Conservation (phyloP, 2,329 filamentous ascomycete genomes). For the Microdochium nivale region DNA sequence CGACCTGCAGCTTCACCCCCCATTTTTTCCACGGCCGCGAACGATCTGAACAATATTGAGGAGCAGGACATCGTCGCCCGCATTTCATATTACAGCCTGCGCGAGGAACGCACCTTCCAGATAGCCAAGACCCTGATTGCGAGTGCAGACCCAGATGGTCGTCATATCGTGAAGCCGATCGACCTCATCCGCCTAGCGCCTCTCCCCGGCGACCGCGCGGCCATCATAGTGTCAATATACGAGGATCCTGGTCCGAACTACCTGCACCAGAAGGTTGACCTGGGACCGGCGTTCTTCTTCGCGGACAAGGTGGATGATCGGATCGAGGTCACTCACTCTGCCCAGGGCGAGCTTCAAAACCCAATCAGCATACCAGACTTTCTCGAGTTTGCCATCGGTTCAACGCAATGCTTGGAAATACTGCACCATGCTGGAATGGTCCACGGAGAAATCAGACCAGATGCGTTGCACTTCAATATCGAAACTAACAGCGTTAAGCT, state of each 20-base stretch:
- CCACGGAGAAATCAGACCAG: slow-evolving; percentile 83
- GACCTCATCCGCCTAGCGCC: slow-evolving; percentile 67
- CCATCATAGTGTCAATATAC: slow-evolving; percentile 74
- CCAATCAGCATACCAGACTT: slow-evolving; percentile 68
- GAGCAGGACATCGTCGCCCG: slow-evolving; percentile 64
- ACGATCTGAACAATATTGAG: slow-evolving; percentile 47
- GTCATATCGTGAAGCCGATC: slow-evolving; percentile 72
- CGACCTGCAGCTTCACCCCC: slow-evolving; percentile 25
- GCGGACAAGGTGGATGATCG: slow-evolving; percentile 42
- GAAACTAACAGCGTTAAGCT: slow-evolving; percentile 67
- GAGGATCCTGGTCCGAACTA: slow-evolving; percentile 70
- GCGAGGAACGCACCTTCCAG: slow-evolving; percentile 82
- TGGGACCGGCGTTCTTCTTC: slow-evolving; percentile 68
- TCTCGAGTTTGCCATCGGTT: slow-evolving; percentile 84
- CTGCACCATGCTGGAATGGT: slow-evolving; percentile 85
- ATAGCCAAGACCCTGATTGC: slow-evolving; percentile 66
- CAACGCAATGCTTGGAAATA: slow-evolving; percentile 76
- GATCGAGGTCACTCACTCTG: slow-evolving; percentile 34
- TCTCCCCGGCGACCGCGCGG: slow-evolving; percentile 57
- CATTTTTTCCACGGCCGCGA: slow-evolving; percentile 23
- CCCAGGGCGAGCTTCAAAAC: slow-evolving; percentile 39
- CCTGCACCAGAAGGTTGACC: slow-evolving; percentile 60
- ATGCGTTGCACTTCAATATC: slow-evolving; percentile 80
- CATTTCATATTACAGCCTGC: slow-evolving; percentile 71
- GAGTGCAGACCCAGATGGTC: slow-evolving; percentile 61